Evolutionary conservation across 225 moss, liverwort and hornwort genomes (phyloP).

Genomic region (Neckera pumila): DNA sequence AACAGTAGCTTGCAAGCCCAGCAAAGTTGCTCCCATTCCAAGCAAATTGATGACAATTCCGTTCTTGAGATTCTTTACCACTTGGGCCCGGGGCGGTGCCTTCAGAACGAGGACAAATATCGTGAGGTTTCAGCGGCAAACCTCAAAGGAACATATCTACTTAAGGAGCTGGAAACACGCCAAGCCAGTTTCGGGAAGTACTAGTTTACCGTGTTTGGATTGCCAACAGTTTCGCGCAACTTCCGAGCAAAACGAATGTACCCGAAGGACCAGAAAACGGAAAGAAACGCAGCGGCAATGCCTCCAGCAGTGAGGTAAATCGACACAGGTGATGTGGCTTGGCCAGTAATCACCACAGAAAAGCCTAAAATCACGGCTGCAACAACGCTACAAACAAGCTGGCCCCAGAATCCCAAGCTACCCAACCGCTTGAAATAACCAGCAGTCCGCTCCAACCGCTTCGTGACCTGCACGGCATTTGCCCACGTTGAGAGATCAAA

Average conservation of each 20-base stretch:
- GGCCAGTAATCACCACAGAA: slow-evolving; percentile 73
- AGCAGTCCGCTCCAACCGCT: slow-evolving; percentile 84
- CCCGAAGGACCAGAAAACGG: slow-evolving; percentile 95
- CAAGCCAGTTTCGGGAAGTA: not conserved
- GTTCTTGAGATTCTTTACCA: slow-evolving; percentile 88
- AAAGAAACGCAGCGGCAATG: slow-evolving; percentile 85
- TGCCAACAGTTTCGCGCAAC: slow-evolving; percentile 62
- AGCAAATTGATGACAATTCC: slow-evolving; percentile 90
- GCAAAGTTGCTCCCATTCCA: slow-evolving; percentile 78
- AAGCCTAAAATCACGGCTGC: slow-evolving; percentile 87
- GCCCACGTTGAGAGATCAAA: not conserved
- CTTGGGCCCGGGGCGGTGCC: slow-evolving; percentile 91
- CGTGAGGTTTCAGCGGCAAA: not conserved
- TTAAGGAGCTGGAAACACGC: not conserved
- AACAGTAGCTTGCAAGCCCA: slow-evolving; percentile 94
- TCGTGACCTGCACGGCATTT: slow-evolving; percentile 55
- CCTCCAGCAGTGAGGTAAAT: slow-evolving; percentile 78
- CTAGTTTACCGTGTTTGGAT: slow-evolving; percentile 63
- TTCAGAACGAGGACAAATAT: not conserved
- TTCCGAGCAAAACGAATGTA: slow-evolving; percentile 71
- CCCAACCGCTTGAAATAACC: slow-evolving; percentile 85
- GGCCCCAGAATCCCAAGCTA: slow-evolving; percentile 92
- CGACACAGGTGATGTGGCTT: slow-evolving; percentile 68
- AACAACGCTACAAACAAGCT: slow-evolving; percentile 74
- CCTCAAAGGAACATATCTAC: not conserved